These are phyloP conservation scores for Pichia sp. DNA, from an alignment of 1,139 yeast genomes.

Conservation along the genomic window DNA sequence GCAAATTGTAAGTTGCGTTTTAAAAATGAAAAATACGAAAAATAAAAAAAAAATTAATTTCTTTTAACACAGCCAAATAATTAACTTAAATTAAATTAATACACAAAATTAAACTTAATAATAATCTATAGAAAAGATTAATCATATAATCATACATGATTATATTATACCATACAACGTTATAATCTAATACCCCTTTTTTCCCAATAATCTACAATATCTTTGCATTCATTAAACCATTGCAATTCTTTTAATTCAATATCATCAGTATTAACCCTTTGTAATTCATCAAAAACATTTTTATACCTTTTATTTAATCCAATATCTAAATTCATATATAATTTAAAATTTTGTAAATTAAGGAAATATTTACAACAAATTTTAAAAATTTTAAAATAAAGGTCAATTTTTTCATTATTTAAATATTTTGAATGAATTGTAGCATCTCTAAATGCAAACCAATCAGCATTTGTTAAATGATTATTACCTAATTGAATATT, in stretches of 20 bases:
- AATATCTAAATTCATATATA: constrained; percentile 36
- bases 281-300: constrained; percentile 32
- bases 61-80: too few relatives aligned
- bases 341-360: constrained; percentile 35
- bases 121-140: too few relatives aligned
- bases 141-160: too few relatives aligned
- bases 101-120: too few relatives aligned
- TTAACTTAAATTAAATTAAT: too few relatives aligned
- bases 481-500: constrained; percentile 47
- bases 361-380: constrained; percentile 42
- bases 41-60: too few relatives aligned
- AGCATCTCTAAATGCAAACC: constrained; percentile 81
- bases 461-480: constrained; percentile 74
- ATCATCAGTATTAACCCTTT: constrained; percentile 31
- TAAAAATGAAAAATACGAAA: too few relatives aligned
- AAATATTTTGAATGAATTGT: constrained; percentile 43
- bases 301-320: constrained; percentile 34
- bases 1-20: too few relatives aligned
- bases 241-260: constrained; percentile 30
- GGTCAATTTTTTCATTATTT: constrained; percentile 36
- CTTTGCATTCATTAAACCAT: constrained; percentile 21
- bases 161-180: too few relatives aligned
- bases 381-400: constrained; percentile 55
- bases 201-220: constrained; percentile 18
- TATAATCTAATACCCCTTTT: constrained; percentile 5